A percentile compares a stretch with the other conserved stretches of the same genome.
Evolutionary conservation across 2,329 filamentous ascomycete genomes (phyloP).

Genomic region (Verticillium dahliae): DNA sequence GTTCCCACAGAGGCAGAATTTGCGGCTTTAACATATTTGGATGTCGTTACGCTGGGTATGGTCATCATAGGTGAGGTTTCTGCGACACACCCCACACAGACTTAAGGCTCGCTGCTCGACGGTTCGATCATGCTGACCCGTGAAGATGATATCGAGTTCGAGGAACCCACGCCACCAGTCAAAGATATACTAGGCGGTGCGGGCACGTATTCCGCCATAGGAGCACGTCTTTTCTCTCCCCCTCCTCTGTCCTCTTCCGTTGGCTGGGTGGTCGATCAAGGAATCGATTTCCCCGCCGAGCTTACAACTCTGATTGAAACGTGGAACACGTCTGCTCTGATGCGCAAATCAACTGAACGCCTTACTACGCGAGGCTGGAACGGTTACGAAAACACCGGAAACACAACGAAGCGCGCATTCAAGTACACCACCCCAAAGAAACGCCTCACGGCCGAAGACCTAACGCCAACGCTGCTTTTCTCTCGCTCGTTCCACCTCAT

Average conservation of each 20-base stretch:
- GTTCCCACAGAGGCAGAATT: conserved; percentile 22
- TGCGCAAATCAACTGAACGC: conserved; percentile 59
- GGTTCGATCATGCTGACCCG: neutral
- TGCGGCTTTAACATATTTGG: conserved; percentile 28
- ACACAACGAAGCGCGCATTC: conserved; percentile 60
- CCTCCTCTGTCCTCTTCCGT: conserved; percentile 57
- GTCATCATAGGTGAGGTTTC: conserved; percentile 59
- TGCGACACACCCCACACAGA: neutral
- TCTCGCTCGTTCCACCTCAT: conserved; percentile 82
- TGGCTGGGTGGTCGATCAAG: conserved; percentile 87
- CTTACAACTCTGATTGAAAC: conserved; percentile 58
- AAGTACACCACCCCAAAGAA: conserved; percentile 83
- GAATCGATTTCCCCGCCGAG: conserved; percentile 73
- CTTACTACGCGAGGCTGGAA: conserved; percentile 91
- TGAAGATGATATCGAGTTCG: conserved; percentile 90
- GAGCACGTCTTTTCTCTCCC: conserved; percentile 82
- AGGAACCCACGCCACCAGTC: conserved; percentile 60
- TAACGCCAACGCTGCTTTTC: conserved; percentile 59
- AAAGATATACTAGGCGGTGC: conserved; percentile 81
- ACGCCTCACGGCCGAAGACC: conserved; percentile 66
- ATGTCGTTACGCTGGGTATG: conserved; percentile 68
- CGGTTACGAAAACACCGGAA: conserved; percentile 66
- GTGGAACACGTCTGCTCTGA: conserved; percentile 70
- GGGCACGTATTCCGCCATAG: conserved; percentile 79
- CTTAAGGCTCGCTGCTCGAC: neutral